Evolutionary conservation across 2,329 filamentous ascomycete species (phyloP).

Genomic region (Calonectria honghensis): DNA sequence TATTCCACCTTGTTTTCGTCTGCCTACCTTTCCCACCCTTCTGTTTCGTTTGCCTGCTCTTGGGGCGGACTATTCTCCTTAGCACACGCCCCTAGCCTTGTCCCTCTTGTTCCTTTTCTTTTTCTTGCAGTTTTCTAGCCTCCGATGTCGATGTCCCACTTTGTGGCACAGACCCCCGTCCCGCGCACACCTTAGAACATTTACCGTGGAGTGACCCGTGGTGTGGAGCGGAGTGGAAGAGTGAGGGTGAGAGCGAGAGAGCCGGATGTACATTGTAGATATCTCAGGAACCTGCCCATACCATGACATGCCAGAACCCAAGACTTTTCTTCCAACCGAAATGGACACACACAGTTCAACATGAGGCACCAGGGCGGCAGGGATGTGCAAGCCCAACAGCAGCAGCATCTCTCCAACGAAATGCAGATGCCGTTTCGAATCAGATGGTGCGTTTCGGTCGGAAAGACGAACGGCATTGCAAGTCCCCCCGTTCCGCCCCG

Average conservation of each 20-base stretch:
- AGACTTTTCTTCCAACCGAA: constrained; percentile 14
- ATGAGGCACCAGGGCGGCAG: constrained; percentile 26
- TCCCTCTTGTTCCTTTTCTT: constrained; percentile 23
- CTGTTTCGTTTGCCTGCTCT: constrained; percentile 11
- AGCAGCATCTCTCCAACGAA: constrained; percentile 6
- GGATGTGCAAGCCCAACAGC: constrained; percentile 20
- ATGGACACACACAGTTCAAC: constrained; percentile 8
- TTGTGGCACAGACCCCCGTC: constrained; percentile 33
- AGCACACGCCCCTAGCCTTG: constrained; percentile 14
- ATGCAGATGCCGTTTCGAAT: constrained; percentile 30
- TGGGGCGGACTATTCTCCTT: background rate
- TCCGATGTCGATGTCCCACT: constrained; percentile 36
- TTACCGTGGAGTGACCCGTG: constrained; percentile 24
- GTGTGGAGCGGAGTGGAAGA: constrained; percentile 23
- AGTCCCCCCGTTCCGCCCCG: constrained; percentile 35
- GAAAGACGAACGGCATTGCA: constrained; percentile 32
- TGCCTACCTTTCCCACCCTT: constrained; percentile 5
- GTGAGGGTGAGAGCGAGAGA: background rate
- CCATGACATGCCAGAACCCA: constrained; percentile 3
- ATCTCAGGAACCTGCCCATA: constrained; percentile 14
- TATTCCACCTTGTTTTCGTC: constrained; percentile 21
- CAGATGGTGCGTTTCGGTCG: constrained; percentile 32
- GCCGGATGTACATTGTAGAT: constrained; percentile 10
- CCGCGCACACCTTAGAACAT: constrained; percentile 25
- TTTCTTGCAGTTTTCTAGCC: constrained; percentile 32